These are phyloP conservation scores for Trichosanthes truncata DNA, from an alignment of 306 rosid species.

Conservation along the genomic window DNA sequence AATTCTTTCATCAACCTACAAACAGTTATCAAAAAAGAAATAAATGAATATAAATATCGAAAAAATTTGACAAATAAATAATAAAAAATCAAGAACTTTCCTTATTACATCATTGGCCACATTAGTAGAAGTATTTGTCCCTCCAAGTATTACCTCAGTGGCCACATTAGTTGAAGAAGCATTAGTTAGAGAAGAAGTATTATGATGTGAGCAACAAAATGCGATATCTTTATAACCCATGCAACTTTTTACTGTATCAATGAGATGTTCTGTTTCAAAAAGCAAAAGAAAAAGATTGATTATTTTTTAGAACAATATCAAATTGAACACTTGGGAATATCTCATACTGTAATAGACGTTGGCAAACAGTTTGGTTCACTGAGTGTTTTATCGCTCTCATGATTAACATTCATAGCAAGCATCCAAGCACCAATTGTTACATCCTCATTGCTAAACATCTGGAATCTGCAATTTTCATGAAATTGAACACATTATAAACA, in stretches of 20 bases:
- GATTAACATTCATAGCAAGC: conserved; percentile 98
- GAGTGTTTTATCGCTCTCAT: conserved; percentile 64
- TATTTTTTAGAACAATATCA: conserved; percentile 17
- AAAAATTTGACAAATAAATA: no score
- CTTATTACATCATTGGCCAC: no score
- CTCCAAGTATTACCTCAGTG: no score
- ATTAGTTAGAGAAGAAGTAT: no score
- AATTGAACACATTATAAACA: conserved; percentile 8
- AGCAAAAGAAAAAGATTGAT: no score
- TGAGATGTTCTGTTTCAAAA: no score
- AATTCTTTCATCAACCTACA: no score
- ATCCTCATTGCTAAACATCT: conserved; percentile 98
- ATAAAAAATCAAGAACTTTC: no score
- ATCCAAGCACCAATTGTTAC: conserved; percentile 98
- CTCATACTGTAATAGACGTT: conserved; percentile 90
- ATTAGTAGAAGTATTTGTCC: no score
- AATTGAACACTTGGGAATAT: conserved; percentile 97
- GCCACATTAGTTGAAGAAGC: no score
- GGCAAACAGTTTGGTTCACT: conserved; percentile 57
- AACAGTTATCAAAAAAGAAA: no score
- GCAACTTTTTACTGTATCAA: background rate
- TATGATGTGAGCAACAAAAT: background rate
- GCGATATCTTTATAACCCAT: background rate
- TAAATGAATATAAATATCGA: no score
- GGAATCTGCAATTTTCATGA: conserved; percentile 50